Percentiles rank a stretch among this genome's conserved stretches.
Conservation (phyloP, 2,329 filamentous ascomycete genomes). For the Scedosporium aurantiacum region DNA sequence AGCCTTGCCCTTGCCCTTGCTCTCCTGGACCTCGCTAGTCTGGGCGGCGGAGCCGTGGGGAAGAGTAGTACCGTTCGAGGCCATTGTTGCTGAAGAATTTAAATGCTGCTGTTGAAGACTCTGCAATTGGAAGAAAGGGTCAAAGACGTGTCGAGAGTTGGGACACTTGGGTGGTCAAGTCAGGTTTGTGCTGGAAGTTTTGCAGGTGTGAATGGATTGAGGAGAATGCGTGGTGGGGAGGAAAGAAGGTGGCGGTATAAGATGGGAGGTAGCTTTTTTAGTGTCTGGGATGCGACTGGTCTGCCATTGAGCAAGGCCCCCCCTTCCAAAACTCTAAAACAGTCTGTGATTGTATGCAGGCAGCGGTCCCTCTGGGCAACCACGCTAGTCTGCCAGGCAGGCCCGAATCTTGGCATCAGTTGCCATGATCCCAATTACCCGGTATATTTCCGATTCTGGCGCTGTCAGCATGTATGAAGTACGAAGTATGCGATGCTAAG, state of each 20-base stretch:
- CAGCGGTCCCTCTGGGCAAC: constrained; percentile 5
- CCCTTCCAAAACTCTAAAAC: constrained; percentile 5
- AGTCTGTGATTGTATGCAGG: neutral
- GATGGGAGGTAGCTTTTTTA: neutral
- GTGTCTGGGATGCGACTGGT: neutral
- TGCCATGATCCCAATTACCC: neutral
- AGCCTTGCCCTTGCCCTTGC: constrained; percentile 86
- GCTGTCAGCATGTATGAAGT: neutral
- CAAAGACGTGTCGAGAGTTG: neutral
- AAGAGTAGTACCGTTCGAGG: constrained; percentile 32
- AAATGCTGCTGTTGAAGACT: neutral
- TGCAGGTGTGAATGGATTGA: neutral
- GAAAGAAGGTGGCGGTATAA: neutral
- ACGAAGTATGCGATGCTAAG: too few relatives aligned
- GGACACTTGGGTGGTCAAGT: neutral
- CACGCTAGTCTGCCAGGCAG: neutral
- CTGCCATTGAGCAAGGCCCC: neutral
- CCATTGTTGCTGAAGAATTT: neutral
- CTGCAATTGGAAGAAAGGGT: neutral
- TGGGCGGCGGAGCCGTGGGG: constrained; percentile 31
- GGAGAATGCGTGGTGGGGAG: neutral
- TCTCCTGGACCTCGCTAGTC: constrained; percentile 32
- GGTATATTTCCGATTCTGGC: neutral
- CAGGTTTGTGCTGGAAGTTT: neutral
- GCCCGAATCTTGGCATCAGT: neutral